A percentile compares a stretch with the other conserved stretches of the same genome.
phyloP scores from a whole-genome alignment of 225 moss, liverwort and hornwort species.

The Polytrichum commune region DNA sequence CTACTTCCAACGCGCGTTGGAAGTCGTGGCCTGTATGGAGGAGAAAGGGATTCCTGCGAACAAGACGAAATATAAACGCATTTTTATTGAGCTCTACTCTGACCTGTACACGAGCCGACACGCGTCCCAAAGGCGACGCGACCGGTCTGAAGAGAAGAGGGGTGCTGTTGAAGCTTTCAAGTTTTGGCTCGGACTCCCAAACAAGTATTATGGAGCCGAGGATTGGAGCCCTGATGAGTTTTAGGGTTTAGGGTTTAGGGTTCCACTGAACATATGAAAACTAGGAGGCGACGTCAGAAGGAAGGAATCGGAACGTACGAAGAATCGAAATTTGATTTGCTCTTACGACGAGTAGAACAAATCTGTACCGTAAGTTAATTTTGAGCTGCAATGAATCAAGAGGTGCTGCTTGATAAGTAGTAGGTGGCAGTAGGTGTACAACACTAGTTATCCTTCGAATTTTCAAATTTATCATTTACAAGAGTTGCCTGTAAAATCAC shows the following conservation, averaged over 20 bases:
- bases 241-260: background rate
- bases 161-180: slow-evolving; percentile 94
- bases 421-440: too few species aligned
- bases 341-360: too few species aligned
- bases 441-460: too few species aligned
- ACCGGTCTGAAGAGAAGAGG: slow-evolving; percentile 72
- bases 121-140: slow-evolving; percentile 77
- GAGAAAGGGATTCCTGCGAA: slow-evolving; percentile 82
- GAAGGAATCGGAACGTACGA: too few species aligned
- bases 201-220: slow-evolving; percentile 79
- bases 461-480: too few species aligned
- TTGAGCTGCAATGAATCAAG: too few species aligned
- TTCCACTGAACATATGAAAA: too few species aligned
- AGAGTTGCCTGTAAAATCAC: too few species aligned
- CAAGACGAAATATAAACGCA: slow-evolving; percentile 95
- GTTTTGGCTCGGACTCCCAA: slow-evolving; percentile 96
- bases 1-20: slow-evolving; percentile 87
- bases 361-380: too few species aligned
- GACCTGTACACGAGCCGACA: slow-evolving; percentile 86
- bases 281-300: too few species aligned
- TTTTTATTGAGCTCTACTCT: slow-evolving; percentile 95
- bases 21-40: slow-evolving; percentile 97
- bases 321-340: too few species aligned
- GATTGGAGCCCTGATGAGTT: slow-evolving; percentile 58
- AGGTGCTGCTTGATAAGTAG: too few species aligned